phyloP scores from a whole-genome alignment of 306 rosid genomes.

The Styphnolobium japonicum region DNA sequence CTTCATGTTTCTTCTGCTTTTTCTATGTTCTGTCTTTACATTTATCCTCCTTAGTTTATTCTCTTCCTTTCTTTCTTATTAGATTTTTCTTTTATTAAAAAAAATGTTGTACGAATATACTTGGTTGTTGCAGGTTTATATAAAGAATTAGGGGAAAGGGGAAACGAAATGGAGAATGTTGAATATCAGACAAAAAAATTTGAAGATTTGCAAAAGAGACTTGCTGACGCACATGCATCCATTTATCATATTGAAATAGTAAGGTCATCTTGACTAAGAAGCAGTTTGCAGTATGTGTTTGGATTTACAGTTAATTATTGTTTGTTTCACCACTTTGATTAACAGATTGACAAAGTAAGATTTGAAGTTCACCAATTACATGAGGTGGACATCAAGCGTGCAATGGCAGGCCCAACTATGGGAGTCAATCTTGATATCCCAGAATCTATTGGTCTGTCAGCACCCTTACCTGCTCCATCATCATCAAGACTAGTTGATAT shows the following conservation, averaged over 20 bases:
- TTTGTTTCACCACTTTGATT: slow-evolving; percentile 20
- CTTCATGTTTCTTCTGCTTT: background rate
- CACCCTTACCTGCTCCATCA: slow-evolving; percentile 53
- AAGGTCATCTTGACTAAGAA: slow-evolving; percentile 34
- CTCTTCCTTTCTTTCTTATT: slow-evolving; percentile 9
- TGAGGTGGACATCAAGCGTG: slow-evolving; percentile 55
- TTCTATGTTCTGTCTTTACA: background rate
- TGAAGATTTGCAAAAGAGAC: slow-evolving; percentile 72
- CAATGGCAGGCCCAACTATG: slow-evolving; percentile 51
- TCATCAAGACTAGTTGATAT: slow-evolving; percentile 73
- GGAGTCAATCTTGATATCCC: slow-evolving; percentile 83
- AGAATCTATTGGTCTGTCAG: slow-evolving; percentile 79
- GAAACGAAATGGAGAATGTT: slow-evolving; percentile 85
- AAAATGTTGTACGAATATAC: background rate
- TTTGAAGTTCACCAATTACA: slow-evolving; percentile 50
- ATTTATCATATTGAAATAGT: slow-evolving; percentile 87
- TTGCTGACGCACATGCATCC: slow-evolving; percentile 77
- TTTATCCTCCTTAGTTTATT: background rate
- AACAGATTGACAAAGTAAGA: slow-evolving; percentile 69
- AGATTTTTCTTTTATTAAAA: background rate
- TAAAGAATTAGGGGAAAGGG: slow-evolving; percentile 85
- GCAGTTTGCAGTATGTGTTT: slow-evolving; percentile 2
- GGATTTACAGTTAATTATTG: background rate
- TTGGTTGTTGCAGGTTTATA: slow-evolving; percentile 61
- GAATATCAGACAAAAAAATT: slow-evolving; percentile 69